Base-by-base conservation (phyloP, 2,329 filamentous ascomycete genomes). In the Colletotrichum sp. region DNA sequence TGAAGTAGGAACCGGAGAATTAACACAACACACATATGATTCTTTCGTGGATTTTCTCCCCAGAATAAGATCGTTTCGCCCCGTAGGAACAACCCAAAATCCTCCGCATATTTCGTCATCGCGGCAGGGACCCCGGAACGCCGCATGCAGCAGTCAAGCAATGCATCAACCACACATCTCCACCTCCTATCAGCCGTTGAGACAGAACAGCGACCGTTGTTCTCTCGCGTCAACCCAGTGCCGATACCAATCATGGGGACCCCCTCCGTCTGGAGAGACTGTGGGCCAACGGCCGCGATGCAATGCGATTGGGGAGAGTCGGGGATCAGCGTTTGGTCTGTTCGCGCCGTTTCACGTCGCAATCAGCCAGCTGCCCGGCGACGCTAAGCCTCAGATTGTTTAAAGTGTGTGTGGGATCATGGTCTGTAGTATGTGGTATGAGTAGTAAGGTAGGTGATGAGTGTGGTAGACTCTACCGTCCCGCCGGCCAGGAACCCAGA, bases 281-380 rank as follows among this genome's bases (percentile, higher is more conserved):
- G n/a, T 12, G n/a, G n/a, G 44, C 44, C 44, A 52, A 68, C 65
- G 65, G 52, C 52, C 32, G 52, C 21, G 18, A 44, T 28, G 57
- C n/a, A 44, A 72, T 67, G 69, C 69, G 69, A 72, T 72, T 59
- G 69, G 69, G n/a, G 21, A 36, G 32, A 52, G 59, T 32, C 18
- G 44, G 57, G 28, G 55, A 59, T 28, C 55, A 18, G 44, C 44
- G 44, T 52, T 52, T 36, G 60, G 63, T 67, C 69, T 57, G 69
- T 67, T 39, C 69, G 60, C 60, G 60, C 21, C 62, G 69, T 72
- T 72, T 72, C 69, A 72, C 21, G 49, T 67, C 36, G 68, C 68
- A 63, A 16, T 21, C 60, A 32, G 30, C 52, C 24, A 30, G 12
- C 34, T n/a, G 59, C 34, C 67, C 55, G 67, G 15, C 57, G 26